phyloP scores from a whole-genome alignment of 352 stramenopile genomes.

The Blastocystis hominis region DNA sequence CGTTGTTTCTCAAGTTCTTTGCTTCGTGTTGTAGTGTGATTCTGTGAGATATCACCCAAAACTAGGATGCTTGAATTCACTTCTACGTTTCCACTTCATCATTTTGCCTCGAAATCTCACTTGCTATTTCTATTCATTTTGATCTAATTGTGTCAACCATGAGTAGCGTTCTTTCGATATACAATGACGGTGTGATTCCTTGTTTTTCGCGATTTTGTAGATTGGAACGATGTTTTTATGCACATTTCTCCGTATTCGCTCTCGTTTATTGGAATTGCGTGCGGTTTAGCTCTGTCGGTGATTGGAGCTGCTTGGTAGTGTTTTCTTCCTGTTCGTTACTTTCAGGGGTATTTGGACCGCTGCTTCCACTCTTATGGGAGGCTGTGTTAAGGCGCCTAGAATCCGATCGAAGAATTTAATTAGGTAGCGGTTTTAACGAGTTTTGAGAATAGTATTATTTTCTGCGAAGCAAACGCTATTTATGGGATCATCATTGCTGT shows the following conservation, averaged over 20 bases:
- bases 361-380: slow-evolving; percentile 75
- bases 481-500: slow-evolving; percentile 82
- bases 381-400: slow-evolving; percentile 74
- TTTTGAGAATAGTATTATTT: slow-evolving; percentile 71
- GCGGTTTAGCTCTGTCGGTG: slow-evolving; percentile 74
- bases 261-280: slow-evolving; percentile 74
- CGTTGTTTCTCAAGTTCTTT: no score
- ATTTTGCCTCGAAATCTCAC: not conserved
- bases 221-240: slow-evolving; percentile 76
- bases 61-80: no score
- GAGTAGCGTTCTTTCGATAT: not conserved
- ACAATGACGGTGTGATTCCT: not conserved
- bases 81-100: slow-evolving; percentile 14
- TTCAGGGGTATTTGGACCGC: slow-evolving; percentile 78
- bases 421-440: slow-evolving; percentile 62
- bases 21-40: no score
- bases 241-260: slow-evolving; percentile 78
- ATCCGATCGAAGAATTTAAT: slow-evolving; percentile 81
- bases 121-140: not conserved
- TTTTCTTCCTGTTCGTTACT: not conserved
- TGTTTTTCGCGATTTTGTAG: slow-evolving; percentile 60
- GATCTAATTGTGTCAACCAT: not conserved
- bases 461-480: slow-evolving; percentile 79
- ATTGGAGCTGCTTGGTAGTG: slow-evolving; percentile 75
- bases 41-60: no score